phyloP scores from a whole-genome alignment of 495 filamentous ascomycete species.

The Staphylotrichum tortipilum region DNA sequence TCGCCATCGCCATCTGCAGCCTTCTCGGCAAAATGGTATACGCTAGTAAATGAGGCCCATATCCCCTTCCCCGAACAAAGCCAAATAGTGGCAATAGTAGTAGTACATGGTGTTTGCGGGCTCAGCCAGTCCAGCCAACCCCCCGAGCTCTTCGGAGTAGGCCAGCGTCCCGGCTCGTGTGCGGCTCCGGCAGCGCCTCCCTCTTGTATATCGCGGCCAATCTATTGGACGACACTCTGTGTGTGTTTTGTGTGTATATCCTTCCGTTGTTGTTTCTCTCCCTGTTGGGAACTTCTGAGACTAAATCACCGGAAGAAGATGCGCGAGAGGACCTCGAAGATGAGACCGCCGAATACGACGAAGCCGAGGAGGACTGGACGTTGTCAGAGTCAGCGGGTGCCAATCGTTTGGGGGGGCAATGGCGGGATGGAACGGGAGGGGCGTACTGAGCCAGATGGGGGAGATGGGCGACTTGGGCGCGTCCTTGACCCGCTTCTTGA shows the following conservation, averaged over 20 bases:
- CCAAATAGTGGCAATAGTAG: not conserved
- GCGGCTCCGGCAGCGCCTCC: no score
- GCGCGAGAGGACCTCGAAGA: slow-evolving; percentile 71
- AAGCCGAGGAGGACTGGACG: slow-evolving; percentile 68
- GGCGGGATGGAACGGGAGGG: not conserved
- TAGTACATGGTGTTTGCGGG: not conserved
- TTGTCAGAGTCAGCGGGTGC: slow-evolving; percentile 9
- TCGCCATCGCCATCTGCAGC: not conserved
- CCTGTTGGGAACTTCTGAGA: not conserved
- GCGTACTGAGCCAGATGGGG: slow-evolving; percentile 73
- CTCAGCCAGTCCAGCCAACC: no score
- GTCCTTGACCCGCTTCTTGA: slow-evolving; percentile 59
- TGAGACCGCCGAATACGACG: slow-evolving; percentile 71
- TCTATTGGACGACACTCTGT: not conserved
- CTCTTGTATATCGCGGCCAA: no score
- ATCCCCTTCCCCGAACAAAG: not conserved
- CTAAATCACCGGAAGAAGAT: slow-evolving; percentile 52
- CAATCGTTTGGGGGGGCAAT: no score
- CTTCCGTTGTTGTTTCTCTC: not conserved
- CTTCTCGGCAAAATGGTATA: slow-evolving; percentile 5
- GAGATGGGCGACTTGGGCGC: slow-evolving; percentile 68
- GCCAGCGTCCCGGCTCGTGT: no score
- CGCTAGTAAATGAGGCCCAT: not conserved
- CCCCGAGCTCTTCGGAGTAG: no score
- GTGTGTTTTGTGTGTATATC: not conserved